Evolutionary conservation across 495 filamentous ascomycete species (phyloP).

Genomic region (Penicillium taxi): DNA sequence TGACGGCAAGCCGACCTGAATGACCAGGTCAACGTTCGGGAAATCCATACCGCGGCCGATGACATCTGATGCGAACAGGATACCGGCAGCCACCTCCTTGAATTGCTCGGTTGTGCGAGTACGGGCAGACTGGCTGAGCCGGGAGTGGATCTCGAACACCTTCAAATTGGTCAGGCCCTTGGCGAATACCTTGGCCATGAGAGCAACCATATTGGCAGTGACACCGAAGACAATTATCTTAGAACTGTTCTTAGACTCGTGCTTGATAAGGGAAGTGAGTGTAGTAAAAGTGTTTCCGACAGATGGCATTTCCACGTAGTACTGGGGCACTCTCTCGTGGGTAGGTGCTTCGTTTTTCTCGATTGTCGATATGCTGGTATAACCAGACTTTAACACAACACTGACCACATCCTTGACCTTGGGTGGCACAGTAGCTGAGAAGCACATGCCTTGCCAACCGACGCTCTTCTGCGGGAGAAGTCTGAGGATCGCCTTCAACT

Average conservation of each 20-base stretch:
- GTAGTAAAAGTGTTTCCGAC: slow-evolving; percentile 47
- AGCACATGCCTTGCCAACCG: slow-evolving; percentile 63
- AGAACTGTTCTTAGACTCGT: slow-evolving; percentile 38
- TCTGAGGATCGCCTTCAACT: slow-evolving; percentile 49
- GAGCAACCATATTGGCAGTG: slow-evolving; percentile 54
- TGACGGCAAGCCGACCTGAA: slow-evolving; percentile 70
- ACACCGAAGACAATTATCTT: slow-evolving; percentile 66
- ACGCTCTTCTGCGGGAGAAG: slow-evolving; percentile 49
- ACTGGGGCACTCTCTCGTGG: slow-evolving; percentile 54
- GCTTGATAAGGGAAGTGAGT: slow-evolving; percentile 38
- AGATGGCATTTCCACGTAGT: slow-evolving; percentile 46
- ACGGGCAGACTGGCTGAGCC: slow-evolving; percentile 49
- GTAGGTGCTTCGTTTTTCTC: slow-evolving; percentile 52
- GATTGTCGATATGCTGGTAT: slow-evolving; percentile 56
- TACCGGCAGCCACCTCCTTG: slow-evolving; percentile 45
- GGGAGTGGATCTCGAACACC: slow-evolving; percentile 53
- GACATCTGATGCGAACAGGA: slow-evolving; percentile 63
- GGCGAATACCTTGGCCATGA: slow-evolving; percentile 44
- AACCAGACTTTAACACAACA: slow-evolving; percentile 46
- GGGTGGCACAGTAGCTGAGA: slow-evolving; percentile 59
- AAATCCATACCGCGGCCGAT: slow-evolving; percentile 85
- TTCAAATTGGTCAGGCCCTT: slow-evolving; percentile 34
- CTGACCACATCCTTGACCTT: slow-evolving; percentile 55
- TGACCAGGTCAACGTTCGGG: slow-evolving; percentile 82
- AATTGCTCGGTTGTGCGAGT: slow-evolving; percentile 53